These are phyloP conservation scores for Cordyceps cicadae DNA, from an alignment of 2,329 filamentous ascomycete genomes.

Conservation along the genomic window DNA sequence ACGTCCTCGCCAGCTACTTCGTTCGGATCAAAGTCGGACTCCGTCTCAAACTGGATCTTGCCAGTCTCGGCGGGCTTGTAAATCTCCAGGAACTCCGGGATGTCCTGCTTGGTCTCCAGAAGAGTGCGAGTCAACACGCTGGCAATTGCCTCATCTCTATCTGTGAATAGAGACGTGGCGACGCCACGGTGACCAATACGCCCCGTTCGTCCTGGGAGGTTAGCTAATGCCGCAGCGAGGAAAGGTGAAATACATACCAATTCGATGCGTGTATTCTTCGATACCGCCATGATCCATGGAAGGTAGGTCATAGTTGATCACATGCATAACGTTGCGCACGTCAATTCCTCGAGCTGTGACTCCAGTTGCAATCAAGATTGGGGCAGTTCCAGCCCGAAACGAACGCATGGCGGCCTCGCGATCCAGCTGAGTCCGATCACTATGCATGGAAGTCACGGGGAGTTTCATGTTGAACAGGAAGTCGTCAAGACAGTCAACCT, in stretches of 20 bases:
- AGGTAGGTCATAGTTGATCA: conserved; percentile 91
- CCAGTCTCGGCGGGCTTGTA: conserved; percentile 44
- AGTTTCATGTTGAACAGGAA: conserved; percentile 72
- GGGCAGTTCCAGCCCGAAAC: conserved; percentile 66
- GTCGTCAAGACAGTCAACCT: conserved; percentile 79
- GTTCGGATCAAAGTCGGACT: conserved; percentile 42
- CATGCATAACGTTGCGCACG: conserved; percentile 75
- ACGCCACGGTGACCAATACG: conserved; percentile 83
- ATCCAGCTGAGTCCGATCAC: conserved; percentile 79
- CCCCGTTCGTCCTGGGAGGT: conserved; percentile 66
- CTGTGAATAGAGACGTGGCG: conserved; percentile 83
- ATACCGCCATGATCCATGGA: conserved; percentile 71
- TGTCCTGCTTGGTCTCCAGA: conserved; percentile 64
- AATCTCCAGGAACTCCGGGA: conserved; percentile 73
- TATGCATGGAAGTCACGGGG: conserved; percentile 82
- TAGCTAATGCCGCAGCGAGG: conserved; percentile 2
- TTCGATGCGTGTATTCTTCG: conserved; percentile 87
- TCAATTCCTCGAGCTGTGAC: conserved; percentile 85
- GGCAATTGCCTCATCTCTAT: conserved; percentile 64
- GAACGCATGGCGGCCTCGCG: conserved; percentile 84
- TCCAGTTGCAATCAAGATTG: conserved; percentile 79
- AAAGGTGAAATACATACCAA: conserved; percentile 51
- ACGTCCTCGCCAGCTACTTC: conserved; percentile 22
- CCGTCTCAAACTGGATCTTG: conserved; percentile 47
- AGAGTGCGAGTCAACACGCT: conserved; percentile 71